Evolutionary conservation across 345 rosid genomes (phyloP).

Genomic region (Gynandropsis gynandra): DNA sequence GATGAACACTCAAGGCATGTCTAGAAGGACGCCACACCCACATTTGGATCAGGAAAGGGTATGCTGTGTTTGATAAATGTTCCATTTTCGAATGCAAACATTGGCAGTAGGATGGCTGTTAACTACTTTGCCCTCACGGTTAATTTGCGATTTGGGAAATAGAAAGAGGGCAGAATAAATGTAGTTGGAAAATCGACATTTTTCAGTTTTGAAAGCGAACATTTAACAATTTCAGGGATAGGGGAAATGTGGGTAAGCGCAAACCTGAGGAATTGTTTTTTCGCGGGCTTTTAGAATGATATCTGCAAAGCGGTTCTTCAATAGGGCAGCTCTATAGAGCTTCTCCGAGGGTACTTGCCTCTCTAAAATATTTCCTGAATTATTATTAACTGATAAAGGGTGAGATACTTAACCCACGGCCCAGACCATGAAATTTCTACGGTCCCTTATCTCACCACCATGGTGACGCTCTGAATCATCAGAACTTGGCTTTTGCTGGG

Average conservation of each 20-base stretch:
- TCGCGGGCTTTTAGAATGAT: conserved; percentile 89
- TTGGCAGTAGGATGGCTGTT: no score
- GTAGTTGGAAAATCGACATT: no score
- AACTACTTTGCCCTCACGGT: no score
- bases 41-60: background rate
- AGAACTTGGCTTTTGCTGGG: conserved; percentile 47
- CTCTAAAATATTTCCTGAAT: conserved; percentile 59
- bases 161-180: no score
- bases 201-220: no score
- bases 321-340: conserved; percentile 68
- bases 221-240: background rate
- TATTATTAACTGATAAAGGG: conserved; percentile 24
- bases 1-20: conserved; percentile 2
- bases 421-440: conserved; percentile 24
- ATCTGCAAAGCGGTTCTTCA: conserved; percentile 87
- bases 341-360: conserved; percentile 74
- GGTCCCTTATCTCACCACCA: conserved; percentile 58
- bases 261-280: conserved; percentile 79
- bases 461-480: conserved; percentile 47
- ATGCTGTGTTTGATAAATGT: no score
- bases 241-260: conserved; percentile 10
- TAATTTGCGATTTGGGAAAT: no score
- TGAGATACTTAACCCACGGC: conserved; percentile 32
- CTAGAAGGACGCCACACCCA: background rate
- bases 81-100: background rate